Evolutionary conservation across 2,329 filamentous ascomycete species (phyloP).

Genomic region (Pseudocercospora ulei): DNA sequence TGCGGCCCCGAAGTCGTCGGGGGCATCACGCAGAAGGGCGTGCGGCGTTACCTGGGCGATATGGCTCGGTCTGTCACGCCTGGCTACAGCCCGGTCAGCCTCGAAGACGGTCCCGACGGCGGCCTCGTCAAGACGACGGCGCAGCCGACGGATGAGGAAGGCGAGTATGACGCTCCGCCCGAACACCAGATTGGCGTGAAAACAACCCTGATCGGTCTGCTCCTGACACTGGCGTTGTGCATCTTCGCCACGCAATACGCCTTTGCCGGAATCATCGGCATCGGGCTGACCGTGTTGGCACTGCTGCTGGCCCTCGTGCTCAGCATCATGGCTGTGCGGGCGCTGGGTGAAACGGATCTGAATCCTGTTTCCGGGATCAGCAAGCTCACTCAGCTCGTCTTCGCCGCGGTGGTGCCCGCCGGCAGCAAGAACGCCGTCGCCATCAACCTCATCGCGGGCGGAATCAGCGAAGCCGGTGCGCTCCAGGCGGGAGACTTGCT

Average conservation of each 20-base stretch:
- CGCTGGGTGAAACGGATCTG: slow-evolving; percentile 72
- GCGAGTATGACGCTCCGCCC: slow-evolving; percentile 66
- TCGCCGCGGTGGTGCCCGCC: slow-evolving; percentile 77
- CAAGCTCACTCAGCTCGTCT: slow-evolving; percentile 91
- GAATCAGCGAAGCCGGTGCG: slow-evolving; percentile 73
- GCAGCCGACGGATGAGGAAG: slow-evolving; percentile 24
- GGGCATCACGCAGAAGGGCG: slow-evolving; percentile 26
- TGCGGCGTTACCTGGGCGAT: slow-evolving; percentile 31
- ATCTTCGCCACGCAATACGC: slow-evolving; percentile 69
- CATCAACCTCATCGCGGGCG: slow-evolving; percentile 89
- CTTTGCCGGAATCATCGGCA: slow-evolving; percentile 72
- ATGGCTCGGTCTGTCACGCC: slow-evolving; percentile 32
- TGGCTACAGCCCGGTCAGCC: slow-evolving; percentile 36
- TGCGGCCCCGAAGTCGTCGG: slow-evolving; percentile 34
- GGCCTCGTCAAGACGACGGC: slow-evolving; percentile 9
- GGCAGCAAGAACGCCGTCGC: slow-evolving; percentile 76
- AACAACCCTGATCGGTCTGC: slow-evolving; percentile 63
- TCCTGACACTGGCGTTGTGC: slow-evolving; percentile 68
- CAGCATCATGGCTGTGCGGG: slow-evolving; percentile 55
- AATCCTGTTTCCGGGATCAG: slow-evolving; percentile 95
- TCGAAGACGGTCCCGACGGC: slow-evolving; percentile 17
- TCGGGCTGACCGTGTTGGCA: slow-evolving; percentile 74
- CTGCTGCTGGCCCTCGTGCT: slow-evolving; percentile 64
- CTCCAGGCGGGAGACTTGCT: slow-evolving; percentile 92
- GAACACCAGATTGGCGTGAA: slow-evolving; percentile 68